Evolutionary conservation across 1,139 yeast species (phyloP).

Genomic region (Yamadazyma spencermartinsiae): DNA sequence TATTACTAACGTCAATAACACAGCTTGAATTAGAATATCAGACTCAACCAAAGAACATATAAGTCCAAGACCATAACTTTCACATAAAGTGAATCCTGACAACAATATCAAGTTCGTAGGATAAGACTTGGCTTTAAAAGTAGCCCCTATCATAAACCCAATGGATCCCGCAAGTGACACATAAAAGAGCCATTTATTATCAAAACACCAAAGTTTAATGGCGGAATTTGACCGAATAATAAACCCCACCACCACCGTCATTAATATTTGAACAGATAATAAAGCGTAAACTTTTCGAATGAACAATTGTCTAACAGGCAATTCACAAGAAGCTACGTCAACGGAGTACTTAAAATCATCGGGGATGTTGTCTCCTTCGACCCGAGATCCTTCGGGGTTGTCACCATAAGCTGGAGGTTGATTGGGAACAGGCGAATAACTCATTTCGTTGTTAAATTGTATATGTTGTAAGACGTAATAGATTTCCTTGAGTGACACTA

Average conservation of each 20-base stretch:
- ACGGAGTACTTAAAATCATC: conserved; percentile 87
- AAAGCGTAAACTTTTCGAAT: conserved; percentile 78
- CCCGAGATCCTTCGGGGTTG: conserved; percentile 21
- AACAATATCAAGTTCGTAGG: conserved; percentile 61
- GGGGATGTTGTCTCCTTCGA: conserved; percentile 49
- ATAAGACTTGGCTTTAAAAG: conserved; percentile 60
- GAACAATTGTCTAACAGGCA: conserved; percentile 74
- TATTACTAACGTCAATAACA: conserved; percentile 65
- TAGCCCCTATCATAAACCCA: conserved; percentile 61
- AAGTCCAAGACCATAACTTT: conserved; percentile 72
- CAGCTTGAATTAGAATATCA: conserved; percentile 67
- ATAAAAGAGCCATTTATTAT: conserved; percentile 61
- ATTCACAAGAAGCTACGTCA: conserved; percentile 74
- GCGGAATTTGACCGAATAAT: conserved; percentile 49
- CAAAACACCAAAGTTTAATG: conserved; percentile 58
- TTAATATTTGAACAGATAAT: conserved; percentile 61
- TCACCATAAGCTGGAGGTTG: conserved; percentile 29
- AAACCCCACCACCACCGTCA: conserved; percentile 62
- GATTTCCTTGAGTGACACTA: conserved; percentile 1
- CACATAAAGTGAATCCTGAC: conserved; percentile 68
- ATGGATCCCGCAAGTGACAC: conserved; percentile 60
- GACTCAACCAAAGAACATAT: conserved; percentile 66
- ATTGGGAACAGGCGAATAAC: conserved; percentile 14
- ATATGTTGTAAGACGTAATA: no score
- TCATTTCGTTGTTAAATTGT: conserved; percentile 9